Evolutionary conservation across 805 yeast genomes (phyloP).

Genomic region (Saturnispora diversa): DNA sequence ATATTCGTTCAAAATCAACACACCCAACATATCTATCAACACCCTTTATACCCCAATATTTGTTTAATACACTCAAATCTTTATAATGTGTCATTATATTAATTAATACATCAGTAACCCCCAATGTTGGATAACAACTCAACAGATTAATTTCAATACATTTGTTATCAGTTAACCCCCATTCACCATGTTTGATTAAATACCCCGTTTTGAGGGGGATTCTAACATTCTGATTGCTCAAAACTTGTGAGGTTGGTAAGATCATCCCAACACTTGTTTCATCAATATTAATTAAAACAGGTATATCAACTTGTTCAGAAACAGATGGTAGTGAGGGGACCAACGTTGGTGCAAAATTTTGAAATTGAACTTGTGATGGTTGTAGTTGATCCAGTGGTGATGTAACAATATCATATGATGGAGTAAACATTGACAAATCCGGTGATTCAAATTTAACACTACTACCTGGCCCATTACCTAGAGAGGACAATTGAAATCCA

Average conservation of each 20-base stretch:
- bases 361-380: constrained; percentile 11
- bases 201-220: constrained; percentile 68
- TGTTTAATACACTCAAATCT: constrained; percentile 32
- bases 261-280: constrained; percentile 50
- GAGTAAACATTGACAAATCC: constrained; percentile 22
- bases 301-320: constrained; percentile 7
- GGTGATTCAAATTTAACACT: constrained; percentile 25
- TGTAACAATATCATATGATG: constrained; percentile 22
- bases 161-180: constrained; percentile 16
- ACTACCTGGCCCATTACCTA: constrained; percentile 8
- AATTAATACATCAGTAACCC: constrained; percentile 46
- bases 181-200: constrained; percentile 35
- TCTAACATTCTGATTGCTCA: constrained; percentile 63
- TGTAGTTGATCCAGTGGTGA: constrained; percentile 23
- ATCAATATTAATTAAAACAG: constrained; percentile 38
- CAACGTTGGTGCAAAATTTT: constrained; percentile 3
- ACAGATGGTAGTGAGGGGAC: constrained; percentile 3
- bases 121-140: constrained; percentile 66
- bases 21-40: constrained; percentile 16
- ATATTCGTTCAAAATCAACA: constrained; percentile 32
- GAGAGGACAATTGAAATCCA: constrained; percentile 8
- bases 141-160: constrained; percentile 57
- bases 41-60: constrained; percentile 12
- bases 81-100: constrained; percentile 53
- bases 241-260: constrained; percentile 52